Base-by-base conservation (phyloP, 2,329 filamentous ascomycete species). In the Colletotrichum higginsianum region DNA sequence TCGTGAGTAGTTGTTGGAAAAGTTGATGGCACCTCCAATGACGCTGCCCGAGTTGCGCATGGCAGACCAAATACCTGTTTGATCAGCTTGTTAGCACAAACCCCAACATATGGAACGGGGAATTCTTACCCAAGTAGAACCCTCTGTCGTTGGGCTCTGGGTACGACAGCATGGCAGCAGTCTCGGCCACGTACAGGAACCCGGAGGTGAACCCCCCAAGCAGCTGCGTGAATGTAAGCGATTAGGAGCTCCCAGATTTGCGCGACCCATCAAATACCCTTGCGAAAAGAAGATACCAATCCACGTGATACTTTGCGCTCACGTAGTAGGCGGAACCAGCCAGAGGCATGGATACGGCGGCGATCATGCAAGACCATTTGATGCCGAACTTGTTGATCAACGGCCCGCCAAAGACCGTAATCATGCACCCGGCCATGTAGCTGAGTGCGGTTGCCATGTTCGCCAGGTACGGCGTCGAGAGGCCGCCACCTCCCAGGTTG, bases 1-100 rank as follows among this genome's bases (percentile, higher is more conserved):
- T 0, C 44, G 73, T 2, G 68, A 73, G 15, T 75, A 57, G 67
- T 87, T 87, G 46, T 87, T 78, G 1, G 78, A 84, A n/a, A 88
- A 79, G 0, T 84, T 82, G 67, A 87, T 85, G 1, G 83, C 80
- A n/a, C 85, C 84, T 13, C 86, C 86, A 0, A 87, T 67, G 1
- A 87, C 75, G 2, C 74, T 73, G 9, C 75, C 75, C 5, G 75
- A 75, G 57, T 76, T 77, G 0, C 75, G 68, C 57, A 75, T 76
- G 5, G 73, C 73, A 5, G 76, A 75, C 75, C 75, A 77, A 38
- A 82, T 75, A 2, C 76, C 75, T 52, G 30, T 15, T 8, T 23
- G 12, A 13, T 9, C 18, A 1, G 1, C 0, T 47, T 21, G 47
- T 35, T 21, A 38, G 7, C 18, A 35, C 1, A 11, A 2, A 1